These are phyloP conservation scores for Rosellinia necatrix DNA, from an alignment of 2,329 filamentous ascomycete genomes.

Conservation along the genomic window DNA sequence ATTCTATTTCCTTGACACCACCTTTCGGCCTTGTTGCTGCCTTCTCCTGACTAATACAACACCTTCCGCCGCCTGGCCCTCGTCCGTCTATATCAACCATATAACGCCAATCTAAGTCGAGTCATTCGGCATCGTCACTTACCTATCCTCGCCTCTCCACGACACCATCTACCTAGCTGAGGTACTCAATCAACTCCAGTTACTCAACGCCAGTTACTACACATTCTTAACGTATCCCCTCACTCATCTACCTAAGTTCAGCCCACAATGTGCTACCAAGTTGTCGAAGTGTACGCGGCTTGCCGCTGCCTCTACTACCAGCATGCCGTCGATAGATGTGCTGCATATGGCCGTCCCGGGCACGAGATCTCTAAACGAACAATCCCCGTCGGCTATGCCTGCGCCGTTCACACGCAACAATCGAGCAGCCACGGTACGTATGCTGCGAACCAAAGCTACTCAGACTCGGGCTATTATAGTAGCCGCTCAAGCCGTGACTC, in stretches of 20 bases:
- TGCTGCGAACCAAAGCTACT: conserved; percentile 50
- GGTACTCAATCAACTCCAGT: neutral
- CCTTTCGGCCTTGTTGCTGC: conserved; percentile 30
- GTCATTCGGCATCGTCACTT: conserved; percentile 8
- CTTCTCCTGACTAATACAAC: conserved; percentile 30
- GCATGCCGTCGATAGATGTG: conserved; percentile 83
- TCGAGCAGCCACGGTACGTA: conserved; percentile 45
- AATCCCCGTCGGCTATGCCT: conserved; percentile 83
- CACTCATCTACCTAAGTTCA: conserved; percentile 33
- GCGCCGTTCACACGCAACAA: conserved; percentile 57
- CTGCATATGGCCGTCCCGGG: conserved; percentile 72
- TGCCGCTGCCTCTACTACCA: conserved; percentile 89
- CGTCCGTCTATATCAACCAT: conserved; percentile 29
- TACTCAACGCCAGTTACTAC: too few species aligned
- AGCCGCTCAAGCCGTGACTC: conserved; percentile 51
- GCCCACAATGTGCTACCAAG: conserved; percentile 77
- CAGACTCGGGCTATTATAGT: conserved; percentile 61
- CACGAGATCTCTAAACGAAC: conserved; percentile 75
- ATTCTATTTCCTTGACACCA: conserved; percentile 31
- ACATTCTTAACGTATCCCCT: conserved; percentile 17
- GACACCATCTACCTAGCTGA: neutral
- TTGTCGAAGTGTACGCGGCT: conserved; percentile 83
- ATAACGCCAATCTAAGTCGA: conserved; percentile 12
- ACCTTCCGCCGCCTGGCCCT: conserved; percentile 2
- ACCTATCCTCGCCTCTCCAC: conserved; percentile 2